Evolutionary conservation across 495 filamentous ascomycete species (phyloP).

Genomic region (Astrocystis sublimbata): DNA sequence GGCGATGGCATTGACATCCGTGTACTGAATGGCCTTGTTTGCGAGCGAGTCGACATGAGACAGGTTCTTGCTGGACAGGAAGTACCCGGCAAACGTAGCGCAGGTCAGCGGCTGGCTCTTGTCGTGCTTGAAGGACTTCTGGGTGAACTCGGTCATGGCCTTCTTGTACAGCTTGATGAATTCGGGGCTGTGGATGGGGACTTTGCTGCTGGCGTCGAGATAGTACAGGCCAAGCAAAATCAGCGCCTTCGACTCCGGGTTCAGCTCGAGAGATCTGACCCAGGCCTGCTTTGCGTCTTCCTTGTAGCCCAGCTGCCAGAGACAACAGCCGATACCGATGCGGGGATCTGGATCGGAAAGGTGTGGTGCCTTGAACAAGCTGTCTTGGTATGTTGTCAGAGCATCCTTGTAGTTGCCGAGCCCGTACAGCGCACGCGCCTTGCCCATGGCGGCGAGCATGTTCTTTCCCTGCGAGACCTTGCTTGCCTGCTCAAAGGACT

Average conservation of each 20-base stretch:
- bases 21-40: conserved; percentile 90
- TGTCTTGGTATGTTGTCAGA: conserved; percentile 81
- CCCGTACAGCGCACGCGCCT: conserved; percentile 79
- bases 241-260: conserved; percentile 88
- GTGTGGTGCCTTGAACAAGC: conserved; percentile 77
- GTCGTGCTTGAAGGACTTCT: conserved; percentile 92
- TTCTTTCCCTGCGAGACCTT: conserved; percentile 81
- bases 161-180: conserved; percentile 84
- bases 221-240: conserved; percentile 87
- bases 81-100: conserved; percentile 84
- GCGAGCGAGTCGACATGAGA: conserved; percentile 80
- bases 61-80: conserved; percentile 74
- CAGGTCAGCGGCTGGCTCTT: conserved; percentile 90
- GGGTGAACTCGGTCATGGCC: conserved; percentile 90
- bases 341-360: conserved; percentile 93
- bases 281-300: conserved; percentile 88
- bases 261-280: conserved; percentile 84
- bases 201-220: conserved; percentile 76
- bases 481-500: conserved; percentile 90
- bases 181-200: conserved; percentile 69
- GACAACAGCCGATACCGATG: conserved; percentile 91
- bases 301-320: conserved; percentile 92
- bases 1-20: conserved; percentile 91
- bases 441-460: conserved; percentile 86
- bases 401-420: conserved; percentile 81